Evolutionary conservation across 2,329 filamentous ascomycete species (phyloP), one percentile per base, ranked within the genome.

Genomic region (Sphaceloma murrayae): DNA sequence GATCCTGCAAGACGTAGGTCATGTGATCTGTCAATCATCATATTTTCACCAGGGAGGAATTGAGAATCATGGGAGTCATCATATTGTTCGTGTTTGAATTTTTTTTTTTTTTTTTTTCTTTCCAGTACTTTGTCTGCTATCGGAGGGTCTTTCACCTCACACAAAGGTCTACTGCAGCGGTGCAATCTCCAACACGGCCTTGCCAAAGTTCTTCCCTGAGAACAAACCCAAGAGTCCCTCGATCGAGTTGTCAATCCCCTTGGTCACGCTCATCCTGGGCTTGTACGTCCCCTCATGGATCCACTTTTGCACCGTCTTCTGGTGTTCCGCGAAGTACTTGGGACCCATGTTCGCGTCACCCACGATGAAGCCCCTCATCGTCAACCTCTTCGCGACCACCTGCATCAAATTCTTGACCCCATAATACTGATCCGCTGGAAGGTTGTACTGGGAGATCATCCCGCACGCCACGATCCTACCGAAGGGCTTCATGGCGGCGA

Each of bases 361-460:
- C 22, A 88, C 83, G 33, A 93, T 77, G 68, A 93, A 93, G 4
- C 86, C 86, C 52, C 78, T 74, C 56, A 91, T 72, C 38, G 65
- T 77, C 53, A 93, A 52, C 40, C 80, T 72, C 72, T 85, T 87
- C 52, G 59, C 53, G n/a, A 91, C 68, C 17, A 88, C 52, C 29
- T 73, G 55, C 56, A 75, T 69, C 21, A 87, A 58, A 62, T 82
- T 85, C 61, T 69, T 77, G 58, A 87, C 67, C 5, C 78, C 77
- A 56, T 83, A 81, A 2, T 66, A 66, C 51, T 88, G 67, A 3
- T 67, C 61, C 0, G 66, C 61, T 42, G 62, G 62, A 21, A 66
- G 49, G 68, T 89, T 93, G 71, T 94, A 94, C 53, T 82, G 75
- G 3, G 76, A 78, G 60, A 91, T 86, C 76, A 86, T 77, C 32